phyloP scores from a whole-genome alignment of 345 rosid genomes.

The Cochlearia excelsa region DNA sequence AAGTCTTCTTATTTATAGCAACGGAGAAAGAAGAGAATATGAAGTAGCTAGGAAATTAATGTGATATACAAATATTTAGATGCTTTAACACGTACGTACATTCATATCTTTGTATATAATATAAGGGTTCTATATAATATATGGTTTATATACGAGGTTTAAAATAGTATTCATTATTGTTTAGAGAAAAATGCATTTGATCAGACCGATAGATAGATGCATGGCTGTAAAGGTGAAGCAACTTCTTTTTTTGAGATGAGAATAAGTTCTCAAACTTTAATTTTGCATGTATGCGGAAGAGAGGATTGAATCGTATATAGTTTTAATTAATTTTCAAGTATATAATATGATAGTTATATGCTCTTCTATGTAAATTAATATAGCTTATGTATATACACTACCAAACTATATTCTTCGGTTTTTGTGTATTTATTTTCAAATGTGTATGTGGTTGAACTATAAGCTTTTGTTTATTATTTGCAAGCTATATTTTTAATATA shows the following conservation, averaged over 20 bases:
- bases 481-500: too few relatives aligned
- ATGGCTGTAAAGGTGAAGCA: slow-evolving; percentile 31
- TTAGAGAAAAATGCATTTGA: slow-evolving; percentile 20
- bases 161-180: slow-evolving; percentile 21
- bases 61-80: slow-evolving; percentile 19
- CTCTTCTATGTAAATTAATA: background rate
- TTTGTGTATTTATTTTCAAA: slow-evolving; percentile 5
- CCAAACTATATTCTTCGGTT: slow-evolving; percentile 32
- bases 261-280: slow-evolving; percentile 26
- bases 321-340: background rate
- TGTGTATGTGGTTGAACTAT: slow-evolving; percentile 17
- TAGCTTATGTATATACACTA: background rate
- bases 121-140: slow-evolving; percentile 19
- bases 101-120: slow-evolving; percentile 16
- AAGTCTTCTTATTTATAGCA: slow-evolving; percentile 26
- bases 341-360: slow-evolving; percentile 11
- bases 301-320: slow-evolving; percentile 7
- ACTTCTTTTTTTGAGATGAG: slow-evolving; percentile 34
- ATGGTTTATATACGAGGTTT: slow-evolving; percentile 32
- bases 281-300: slow-evolving; percentile 19
- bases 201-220: slow-evolving; percentile 36
- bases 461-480: background rate
- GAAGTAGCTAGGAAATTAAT: slow-evolving; percentile 24
- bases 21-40: slow-evolving; percentile 24
- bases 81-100: slow-evolving; percentile 24